These are phyloP conservation scores for Metschnikowia lochheadii DNA, from an alignment of 805 yeast genomes.

Conservation along the genomic window DNA sequence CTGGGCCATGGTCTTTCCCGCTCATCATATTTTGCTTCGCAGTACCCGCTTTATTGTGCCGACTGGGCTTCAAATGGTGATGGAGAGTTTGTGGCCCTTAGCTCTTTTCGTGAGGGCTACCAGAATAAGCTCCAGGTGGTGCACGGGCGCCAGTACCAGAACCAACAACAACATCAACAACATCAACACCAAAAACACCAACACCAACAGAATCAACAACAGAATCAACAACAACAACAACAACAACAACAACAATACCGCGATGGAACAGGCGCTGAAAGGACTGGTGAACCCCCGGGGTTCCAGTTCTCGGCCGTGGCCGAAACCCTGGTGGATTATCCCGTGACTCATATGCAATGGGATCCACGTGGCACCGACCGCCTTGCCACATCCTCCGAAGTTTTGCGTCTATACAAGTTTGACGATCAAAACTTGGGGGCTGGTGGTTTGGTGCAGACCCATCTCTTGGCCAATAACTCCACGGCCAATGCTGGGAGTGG, in stretches of 20 bases:
- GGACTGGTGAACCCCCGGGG: not conserved
- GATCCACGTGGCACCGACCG: slow-evolving; percentile 50
- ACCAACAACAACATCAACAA: too few relatives aligned
- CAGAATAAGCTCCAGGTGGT: slow-evolving; percentile 59
- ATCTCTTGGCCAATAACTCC: slow-evolving; percentile 37
- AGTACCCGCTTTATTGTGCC: slow-evolving; percentile 31
- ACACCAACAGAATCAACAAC: not conserved
- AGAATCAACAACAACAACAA: too few relatives aligned
- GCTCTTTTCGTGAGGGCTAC: slow-evolving; percentile 77
- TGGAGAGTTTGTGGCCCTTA: slow-evolving; percentile 54
- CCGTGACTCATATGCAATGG: slow-evolving; percentile 73
- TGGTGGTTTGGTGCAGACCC: slow-evolving; percentile 37
- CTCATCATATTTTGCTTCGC: slow-evolving; percentile 18
- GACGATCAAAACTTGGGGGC: slow-evolving; percentile 41
- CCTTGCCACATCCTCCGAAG: slow-evolving; percentile 69
- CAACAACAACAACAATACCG: slow-evolving; percentile 7
- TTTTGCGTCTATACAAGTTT: slow-evolving; percentile 58
- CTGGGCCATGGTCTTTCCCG: not conserved
- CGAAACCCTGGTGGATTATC: slow-evolving; percentile 57
- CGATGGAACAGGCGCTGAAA: too few relatives aligned
- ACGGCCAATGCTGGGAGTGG: slow-evolving; percentile 37
- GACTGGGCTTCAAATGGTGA: slow-evolving; percentile 32
- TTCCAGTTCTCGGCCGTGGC: slow-evolving; percentile 45
- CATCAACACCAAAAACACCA: too few relatives aligned
- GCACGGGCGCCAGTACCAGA: slow-evolving; percentile 21